A percentile compares a stretch with the other conserved stretches of the same genome.
phyloP scores from a whole-genome alignment of 1,139 yeast species.

The Taphrina betulina region DNA sequence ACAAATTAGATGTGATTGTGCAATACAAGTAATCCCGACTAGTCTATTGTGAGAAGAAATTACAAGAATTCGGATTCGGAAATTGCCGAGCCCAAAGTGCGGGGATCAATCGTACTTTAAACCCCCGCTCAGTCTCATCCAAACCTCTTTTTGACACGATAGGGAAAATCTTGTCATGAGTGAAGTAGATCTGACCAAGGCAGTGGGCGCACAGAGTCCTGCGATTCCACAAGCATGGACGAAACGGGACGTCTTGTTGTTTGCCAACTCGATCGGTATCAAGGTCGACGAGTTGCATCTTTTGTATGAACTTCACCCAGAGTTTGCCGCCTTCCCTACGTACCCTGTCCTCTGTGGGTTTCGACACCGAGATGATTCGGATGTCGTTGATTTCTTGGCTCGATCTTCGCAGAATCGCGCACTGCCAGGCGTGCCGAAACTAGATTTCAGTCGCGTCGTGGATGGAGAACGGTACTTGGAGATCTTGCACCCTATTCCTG shows the following conservation, averaged over 20 bases:
- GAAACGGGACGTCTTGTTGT: constrained; percentile 25
- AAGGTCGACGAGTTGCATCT: constrained; percentile 27
- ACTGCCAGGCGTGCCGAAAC: constrained; percentile 29
- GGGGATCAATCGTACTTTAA: too few relatives aligned
- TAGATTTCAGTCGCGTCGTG: constrained; percentile 25
- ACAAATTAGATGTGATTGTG: too few relatives aligned
- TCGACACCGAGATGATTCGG: constrained; percentile 24
- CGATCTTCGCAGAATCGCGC: constrained; percentile 18
- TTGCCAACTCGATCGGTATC: constrained; percentile 30
- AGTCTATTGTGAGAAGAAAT: too few relatives aligned
- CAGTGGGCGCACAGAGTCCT: constrained; percentile 21
- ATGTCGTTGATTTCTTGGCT: constrained; percentile 26
- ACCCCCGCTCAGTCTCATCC: not conserved
- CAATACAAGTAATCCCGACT: too few relatives aligned
- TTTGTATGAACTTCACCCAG: constrained; percentile 24
- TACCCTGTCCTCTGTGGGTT: constrained; percentile 28
- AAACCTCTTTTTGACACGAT: not conserved
- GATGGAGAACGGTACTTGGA: constrained; percentile 31
- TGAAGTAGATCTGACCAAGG: constrained; percentile 27
- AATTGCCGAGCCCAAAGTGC: too few relatives aligned
- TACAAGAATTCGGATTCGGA: too few relatives aligned
- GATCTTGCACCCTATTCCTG: constrained; percentile 20
- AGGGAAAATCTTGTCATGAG: not conserved
- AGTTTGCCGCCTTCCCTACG: constrained; percentile 29
- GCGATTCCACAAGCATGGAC: constrained; percentile 31